phyloP scores from a whole-genome alignment of 75 land plant genomes.

The Adiantum capillusveneris region DNA sequence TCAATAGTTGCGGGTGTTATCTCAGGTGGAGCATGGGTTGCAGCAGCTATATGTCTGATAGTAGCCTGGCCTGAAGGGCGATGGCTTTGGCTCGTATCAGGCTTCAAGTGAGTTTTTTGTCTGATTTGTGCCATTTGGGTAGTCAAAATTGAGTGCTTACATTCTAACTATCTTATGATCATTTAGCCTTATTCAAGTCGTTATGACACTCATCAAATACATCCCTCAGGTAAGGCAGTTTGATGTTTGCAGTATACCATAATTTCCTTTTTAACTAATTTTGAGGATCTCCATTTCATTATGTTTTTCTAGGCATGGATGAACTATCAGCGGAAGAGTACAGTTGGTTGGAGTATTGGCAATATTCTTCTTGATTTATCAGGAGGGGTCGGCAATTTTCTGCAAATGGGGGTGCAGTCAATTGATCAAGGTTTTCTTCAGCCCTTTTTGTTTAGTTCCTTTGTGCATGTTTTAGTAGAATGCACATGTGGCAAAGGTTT shows the following conservation, averaged over 20 bases:
- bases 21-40: constrained; percentile 47
- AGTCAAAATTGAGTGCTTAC: too few species aligned
- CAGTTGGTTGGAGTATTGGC: constrained; percentile 91
- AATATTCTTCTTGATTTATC: constrained; percentile 79
- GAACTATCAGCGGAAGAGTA: constrained; percentile 81
- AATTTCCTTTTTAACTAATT: too few species aligned
- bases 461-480: too few species aligned
- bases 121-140: too few species aligned
- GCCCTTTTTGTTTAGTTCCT: not conserved
- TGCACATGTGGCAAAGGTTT: too few species aligned
- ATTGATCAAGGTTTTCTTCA: constrained; percentile 65
- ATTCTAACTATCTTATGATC: too few species aligned
- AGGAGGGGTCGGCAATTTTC: constrained; percentile 67
- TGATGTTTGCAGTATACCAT: too few species aligned
- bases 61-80: constrained; percentile 58
- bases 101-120: constrained; percentile 60
- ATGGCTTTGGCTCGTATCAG: constrained; percentile 83
- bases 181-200: constrained; percentile 67
- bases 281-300: too few species aligned
- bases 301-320: constrained; percentile 49
- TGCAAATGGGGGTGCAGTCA: constrained; percentile 85
- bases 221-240: constrained; percentile 65
- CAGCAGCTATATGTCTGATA: constrained; percentile 54
- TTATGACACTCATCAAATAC: constrained; percentile 91
- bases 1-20: constrained; percentile 50